phyloP scores from a whole-genome alignment of 2,329 filamentous ascomycete species.

The Apiospora kogelbergensis region DNA sequence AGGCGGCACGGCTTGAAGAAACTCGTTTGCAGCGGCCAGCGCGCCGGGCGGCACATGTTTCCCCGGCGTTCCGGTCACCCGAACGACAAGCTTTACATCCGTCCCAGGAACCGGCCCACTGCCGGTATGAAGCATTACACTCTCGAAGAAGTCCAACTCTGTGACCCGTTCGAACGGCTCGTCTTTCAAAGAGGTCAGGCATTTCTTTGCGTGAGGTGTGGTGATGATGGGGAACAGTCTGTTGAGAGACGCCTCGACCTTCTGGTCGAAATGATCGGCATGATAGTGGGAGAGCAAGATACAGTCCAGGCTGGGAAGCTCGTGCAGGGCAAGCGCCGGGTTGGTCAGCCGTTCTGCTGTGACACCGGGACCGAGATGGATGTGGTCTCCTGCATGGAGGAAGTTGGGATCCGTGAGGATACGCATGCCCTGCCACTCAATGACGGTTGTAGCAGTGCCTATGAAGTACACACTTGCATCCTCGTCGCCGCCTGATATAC shows the following conservation, averaged over 20 bases:
- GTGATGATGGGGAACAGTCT: constrained; percentile 62
- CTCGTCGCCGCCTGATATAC: constrained; percentile 22
- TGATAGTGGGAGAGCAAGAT: constrained; percentile 67
- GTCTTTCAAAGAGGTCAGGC: constrained; percentile 41
- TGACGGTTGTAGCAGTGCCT: constrained; percentile 55
- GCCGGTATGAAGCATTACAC: constrained; percentile 40
- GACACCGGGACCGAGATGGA: constrained; percentile 65
- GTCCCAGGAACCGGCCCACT: constrained; percentile 13
- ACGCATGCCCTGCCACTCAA: constrained; percentile 52
- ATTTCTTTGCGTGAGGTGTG: constrained; percentile 59
- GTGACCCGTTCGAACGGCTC: constrained; percentile 56
- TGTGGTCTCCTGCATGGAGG: constrained; percentile 64
- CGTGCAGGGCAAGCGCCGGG: constrained; percentile 58
- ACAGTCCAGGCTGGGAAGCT: constrained; percentile 58
- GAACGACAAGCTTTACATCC: constrained; percentile 47
- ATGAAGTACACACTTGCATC: constrained; percentile 53
- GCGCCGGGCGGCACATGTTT: constrained; percentile 55
- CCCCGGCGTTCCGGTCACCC: constrained; percentile 63
- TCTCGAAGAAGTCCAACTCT: constrained; percentile 57
- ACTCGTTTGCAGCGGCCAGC: constrained; percentile 38
- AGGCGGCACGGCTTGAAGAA: constrained; percentile 52
- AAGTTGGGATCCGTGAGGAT: constrained; percentile 64
- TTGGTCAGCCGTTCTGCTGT: constrained; percentile 54
- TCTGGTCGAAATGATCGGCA: constrained; percentile 44
- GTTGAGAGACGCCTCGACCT: constrained; percentile 38